Evolutionary conservation across 495 filamentous ascomycete species (phyloP).

Genomic region (Niebla homalea): DNA sequence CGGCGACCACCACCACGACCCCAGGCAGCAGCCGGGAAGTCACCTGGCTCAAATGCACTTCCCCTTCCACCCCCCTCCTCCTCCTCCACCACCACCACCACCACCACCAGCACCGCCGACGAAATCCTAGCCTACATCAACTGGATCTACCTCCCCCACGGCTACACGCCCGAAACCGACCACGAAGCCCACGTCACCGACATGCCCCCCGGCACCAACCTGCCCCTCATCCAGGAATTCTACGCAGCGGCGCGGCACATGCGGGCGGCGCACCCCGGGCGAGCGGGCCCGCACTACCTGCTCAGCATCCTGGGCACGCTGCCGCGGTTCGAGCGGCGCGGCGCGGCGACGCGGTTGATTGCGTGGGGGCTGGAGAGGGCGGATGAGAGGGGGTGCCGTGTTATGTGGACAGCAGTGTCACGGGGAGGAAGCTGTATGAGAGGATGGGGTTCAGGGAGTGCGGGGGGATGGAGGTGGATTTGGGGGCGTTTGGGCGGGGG

Average conservation of each 20-base stretch:
- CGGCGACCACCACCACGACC: background rate
- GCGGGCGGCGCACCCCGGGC: constrained; percentile 1
- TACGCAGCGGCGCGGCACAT: background rate
- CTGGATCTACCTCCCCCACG: constrained; percentile 9
- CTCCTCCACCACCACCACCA: too few species aligned
- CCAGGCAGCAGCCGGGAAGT: background rate
- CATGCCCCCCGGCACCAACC: background rate
- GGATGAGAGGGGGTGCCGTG: constrained; percentile 31
- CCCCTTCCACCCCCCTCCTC: too few species aligned
- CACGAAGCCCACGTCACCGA: background rate
- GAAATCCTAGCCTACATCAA: constrained; percentile 2
- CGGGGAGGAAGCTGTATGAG: constrained; percentile 36
- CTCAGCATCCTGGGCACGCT: constrained; percentile 5
- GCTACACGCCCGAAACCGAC: constrained; percentile 4
- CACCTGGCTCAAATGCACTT: constrained; percentile 3
- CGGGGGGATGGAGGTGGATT: constrained; percentile 24
- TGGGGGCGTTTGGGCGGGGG: constrained; percentile 17
- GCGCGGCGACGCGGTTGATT: constrained; percentile 33
- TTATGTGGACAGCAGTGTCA: constrained; percentile 40
- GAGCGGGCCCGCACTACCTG: constrained; percentile 5
- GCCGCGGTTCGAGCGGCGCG: constrained; percentile 16
- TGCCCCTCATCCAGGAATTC: background rate
- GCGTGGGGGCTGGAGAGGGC: constrained; percentile 36
- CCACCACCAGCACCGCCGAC: too few species aligned
- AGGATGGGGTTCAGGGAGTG: constrained; percentile 36